Evolutionary conservation across 2,329 filamentous ascomycete genomes (phyloP).

Genomic region (Arthrobotrys sinensis): DNA sequence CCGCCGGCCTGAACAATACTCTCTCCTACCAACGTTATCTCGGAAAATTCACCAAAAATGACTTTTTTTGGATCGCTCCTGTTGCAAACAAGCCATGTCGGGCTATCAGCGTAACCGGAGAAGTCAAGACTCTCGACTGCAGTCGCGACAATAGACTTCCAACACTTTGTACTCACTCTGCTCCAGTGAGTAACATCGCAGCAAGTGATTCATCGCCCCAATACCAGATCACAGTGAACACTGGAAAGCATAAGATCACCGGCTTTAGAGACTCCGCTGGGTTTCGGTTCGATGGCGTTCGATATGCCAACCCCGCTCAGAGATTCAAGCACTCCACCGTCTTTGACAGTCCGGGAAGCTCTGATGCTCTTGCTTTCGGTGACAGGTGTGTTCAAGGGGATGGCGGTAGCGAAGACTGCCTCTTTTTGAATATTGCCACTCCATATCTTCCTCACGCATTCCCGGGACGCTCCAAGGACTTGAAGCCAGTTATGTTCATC

Average conservation of each 20-base stretch:
- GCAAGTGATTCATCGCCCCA: slow-evolving; percentile 65
- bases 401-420: slow-evolving; percentile 70
- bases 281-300: slow-evolving; percentile 72
- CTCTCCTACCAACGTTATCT: slow-evolving; percentile 44
- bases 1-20: slow-evolving; percentile 19
- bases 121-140: slow-evolving; percentile 61
- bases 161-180: slow-evolving; percentile 69
- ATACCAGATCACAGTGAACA: slow-evolving; percentile 68
- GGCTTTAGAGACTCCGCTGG: slow-evolving; percentile 69
- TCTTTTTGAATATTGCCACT: slow-evolving; percentile 69
- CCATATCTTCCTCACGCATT: slow-evolving; percentile 41
- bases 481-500: slow-evolving; percentile 71
- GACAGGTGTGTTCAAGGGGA: slow-evolving; percentile 68
- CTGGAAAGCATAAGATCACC: slow-evolving; percentile 67
- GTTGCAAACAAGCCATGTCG: slow-evolving; percentile 25
- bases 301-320: slow-evolving; percentile 69
- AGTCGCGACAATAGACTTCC: slow-evolving; percentile 63
- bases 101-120: slow-evolving; percentile 65
- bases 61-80: slow-evolving; percentile 28
- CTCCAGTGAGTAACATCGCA: slow-evolving; percentile 67
- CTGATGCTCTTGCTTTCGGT: slow-evolving; percentile 67
- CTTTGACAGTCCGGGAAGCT: slow-evolving; percentile 67
- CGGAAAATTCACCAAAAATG: slow-evolving; percentile 22
- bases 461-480: slow-evolving; percentile 56
- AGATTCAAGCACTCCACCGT: slow-evolving; percentile 69